Conservation (phyloP, 2,329 filamentous ascomycete genomes). For the Davidsoniella australis region DNA sequence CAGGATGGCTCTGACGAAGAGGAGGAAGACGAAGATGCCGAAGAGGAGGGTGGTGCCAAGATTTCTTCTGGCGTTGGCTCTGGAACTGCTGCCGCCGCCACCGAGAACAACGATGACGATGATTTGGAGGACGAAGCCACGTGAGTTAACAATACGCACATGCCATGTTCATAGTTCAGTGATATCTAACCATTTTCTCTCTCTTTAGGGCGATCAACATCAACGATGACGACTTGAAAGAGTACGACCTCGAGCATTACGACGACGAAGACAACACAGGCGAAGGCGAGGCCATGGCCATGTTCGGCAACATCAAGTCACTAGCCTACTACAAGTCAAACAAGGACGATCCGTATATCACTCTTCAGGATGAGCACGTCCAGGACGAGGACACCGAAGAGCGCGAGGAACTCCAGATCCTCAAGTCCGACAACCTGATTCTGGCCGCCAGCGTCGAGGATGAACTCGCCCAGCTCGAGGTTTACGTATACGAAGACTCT, state of each 20-base stretch:
- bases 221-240: conserved; percentile 76
- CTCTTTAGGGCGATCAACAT: conserved; percentile 23
- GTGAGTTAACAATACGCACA: conserved; percentile 2
- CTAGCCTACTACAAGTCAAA: conserved; percentile 88
- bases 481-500: conserved; percentile 92
- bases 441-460: conserved; percentile 90
- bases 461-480: conserved; percentile 87
- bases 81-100: not conserved
- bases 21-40: conserved; percentile 15
- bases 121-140: conserved; percentile 11
- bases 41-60: conserved; percentile 17
- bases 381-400: conserved; percentile 67
- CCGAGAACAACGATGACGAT: conserved; percentile 2
- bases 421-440: conserved; percentile 83
- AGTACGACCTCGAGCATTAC: conserved; percentile 93
- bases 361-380: conserved; percentile 52
- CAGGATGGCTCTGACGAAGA: conserved; percentile 17
- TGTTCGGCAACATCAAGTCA: conserved; percentile 91
- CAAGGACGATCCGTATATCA: conserved; percentile 93
- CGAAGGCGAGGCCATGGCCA: conserved; percentile 56
- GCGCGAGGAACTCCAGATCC: conserved; percentile 79
- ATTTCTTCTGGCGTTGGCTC: not conserved
- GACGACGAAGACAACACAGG: conserved; percentile 42
- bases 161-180: not conserved
- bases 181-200: conserved; percentile 14